Evolutionary conservation across 495 filamentous ascomycete genomes (phyloP).

Genomic region (Talaromyces adpressus): DNA sequence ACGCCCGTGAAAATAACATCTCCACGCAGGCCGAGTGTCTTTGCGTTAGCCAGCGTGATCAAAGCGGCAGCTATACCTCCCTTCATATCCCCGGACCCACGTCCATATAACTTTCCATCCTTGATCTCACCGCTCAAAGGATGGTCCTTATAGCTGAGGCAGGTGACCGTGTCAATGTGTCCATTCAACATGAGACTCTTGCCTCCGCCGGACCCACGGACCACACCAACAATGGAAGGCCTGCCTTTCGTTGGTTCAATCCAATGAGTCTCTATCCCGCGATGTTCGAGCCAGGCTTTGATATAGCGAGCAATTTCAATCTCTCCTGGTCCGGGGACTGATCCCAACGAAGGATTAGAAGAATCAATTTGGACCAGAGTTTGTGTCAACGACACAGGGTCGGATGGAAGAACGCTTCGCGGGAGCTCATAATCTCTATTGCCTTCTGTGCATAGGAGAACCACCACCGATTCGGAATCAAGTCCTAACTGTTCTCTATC

Average conservation of each 20-base stretch:
- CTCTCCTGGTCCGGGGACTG: slow-evolving; percentile 31
- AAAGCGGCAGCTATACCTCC: slow-evolving; percentile 36
- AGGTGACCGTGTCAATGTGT: slow-evolving; percentile 41
- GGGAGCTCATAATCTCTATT: slow-evolving; percentile 23
- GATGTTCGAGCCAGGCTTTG: slow-evolving; percentile 36
- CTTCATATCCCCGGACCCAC: slow-evolving; percentile 43
- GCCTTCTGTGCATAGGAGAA: slow-evolving; percentile 47
- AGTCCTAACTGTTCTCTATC: slow-evolving; percentile 25
- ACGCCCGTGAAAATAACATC: slow-evolving; percentile 42
- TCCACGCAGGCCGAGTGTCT: slow-evolving; percentile 23
- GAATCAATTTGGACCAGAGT: slow-evolving; percentile 36
- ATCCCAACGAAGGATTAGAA: slow-evolving; percentile 34
- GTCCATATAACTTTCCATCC: slow-evolving; percentile 32
- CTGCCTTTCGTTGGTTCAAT: slow-evolving; percentile 32
- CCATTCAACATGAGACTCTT: slow-evolving; percentile 44
- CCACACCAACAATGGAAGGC: slow-evolving; percentile 40
- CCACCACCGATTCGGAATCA: slow-evolving; percentile 40
- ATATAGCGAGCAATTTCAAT: slow-evolving; percentile 33
- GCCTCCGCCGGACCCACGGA: slow-evolving; percentile 34
- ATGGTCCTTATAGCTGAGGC: slow-evolving; percentile 34
- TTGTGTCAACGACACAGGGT: slow-evolving; percentile 26
- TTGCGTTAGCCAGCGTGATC: slow-evolving; percentile 23
- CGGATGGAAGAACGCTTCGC: slow-evolving; percentile 23
- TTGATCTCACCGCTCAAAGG: slow-evolving; percentile 30
- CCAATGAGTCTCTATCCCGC: slow-evolving; percentile 37